Percentiles rank a stretch among this genome's conserved stretches.
These are phyloP conservation scores for Mycena citricolor DNA, from an alignment of 1,284 basidiomycete species.

Conservation along the genomic window DNA sequence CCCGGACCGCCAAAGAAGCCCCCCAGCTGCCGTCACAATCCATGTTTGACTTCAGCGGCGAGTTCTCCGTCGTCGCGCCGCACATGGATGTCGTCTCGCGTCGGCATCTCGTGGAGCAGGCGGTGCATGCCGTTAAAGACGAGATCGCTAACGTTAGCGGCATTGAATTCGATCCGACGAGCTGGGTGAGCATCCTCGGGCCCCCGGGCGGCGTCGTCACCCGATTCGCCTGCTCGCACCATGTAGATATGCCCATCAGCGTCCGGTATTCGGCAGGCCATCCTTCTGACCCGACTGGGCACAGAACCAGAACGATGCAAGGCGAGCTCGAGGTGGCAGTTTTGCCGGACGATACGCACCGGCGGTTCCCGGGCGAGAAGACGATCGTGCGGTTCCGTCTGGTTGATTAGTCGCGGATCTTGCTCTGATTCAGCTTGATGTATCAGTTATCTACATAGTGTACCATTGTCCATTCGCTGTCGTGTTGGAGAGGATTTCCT, in stretches of 20 bases:
- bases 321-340: slow-evolving; percentile 53
- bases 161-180: slow-evolving; percentile 40
- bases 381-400: slow-evolving; percentile 51
- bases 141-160: slow-evolving; percentile 36
- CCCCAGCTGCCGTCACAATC: slow-evolving; percentile 28
- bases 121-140: slow-evolving; percentile 35
- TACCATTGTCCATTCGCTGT: too few relatives aligned
- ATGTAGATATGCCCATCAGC: slow-evolving; percentile 33
- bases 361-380: slow-evolving; percentile 48
- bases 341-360: slow-evolving; percentile 51
- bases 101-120: slow-evolving; percentile 30
- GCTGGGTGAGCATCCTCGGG: slow-evolving; percentile 31
- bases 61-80: slow-evolving; percentile 50
- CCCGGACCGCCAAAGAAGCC: slow-evolving; percentile 13
- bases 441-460: too few relatives aligned
- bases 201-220: slow-evolving; percentile 38
- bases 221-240: slow-evolving; percentile 39
- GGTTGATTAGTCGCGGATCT: too few relatives aligned
- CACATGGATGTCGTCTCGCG: slow-evolving; percentile 38
- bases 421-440: too few relatives aligned
- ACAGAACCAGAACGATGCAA: slow-evolving; percentile 36
- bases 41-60: slow-evolving; percentile 52
- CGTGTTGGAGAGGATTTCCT: too few relatives aligned
- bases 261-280: slow-evolving; percentile 17
- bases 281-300: slow-evolving; percentile 14